Conservation (phyloP, 306 rosid genomes). For the Trichosanthes truncata region DNA sequence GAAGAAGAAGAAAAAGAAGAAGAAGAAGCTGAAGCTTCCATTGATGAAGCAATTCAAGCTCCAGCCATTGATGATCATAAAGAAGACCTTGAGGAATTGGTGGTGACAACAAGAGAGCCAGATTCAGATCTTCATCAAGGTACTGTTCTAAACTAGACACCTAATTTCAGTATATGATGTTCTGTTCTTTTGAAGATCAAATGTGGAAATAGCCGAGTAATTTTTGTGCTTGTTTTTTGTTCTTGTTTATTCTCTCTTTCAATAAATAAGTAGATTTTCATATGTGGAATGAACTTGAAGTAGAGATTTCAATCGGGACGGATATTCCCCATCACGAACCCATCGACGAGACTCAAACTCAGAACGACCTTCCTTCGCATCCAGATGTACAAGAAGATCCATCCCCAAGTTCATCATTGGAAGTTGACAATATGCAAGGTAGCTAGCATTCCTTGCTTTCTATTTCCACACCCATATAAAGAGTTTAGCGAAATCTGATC, state of each 20-base stretch:
- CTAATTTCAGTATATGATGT: not conserved
- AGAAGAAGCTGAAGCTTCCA: conserved; percentile 14
- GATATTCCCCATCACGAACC: conserved; percentile 82
- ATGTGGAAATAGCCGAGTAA: not conserved
- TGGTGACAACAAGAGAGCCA: conserved; percentile 21
- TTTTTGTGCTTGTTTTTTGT: not conserved
- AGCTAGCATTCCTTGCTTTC: conserved; percentile 6
- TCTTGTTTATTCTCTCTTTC: not conserved
- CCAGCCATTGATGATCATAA: conserved; percentile 17
- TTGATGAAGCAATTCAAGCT: conserved; percentile 26
- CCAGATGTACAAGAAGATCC: conserved; percentile 33
- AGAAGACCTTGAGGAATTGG: conserved; percentile 12
- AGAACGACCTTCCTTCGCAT: conserved; percentile 19
- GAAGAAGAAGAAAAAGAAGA: not conserved
- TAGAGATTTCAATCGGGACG: conserved; percentile 73
- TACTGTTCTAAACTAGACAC: conserved; percentile 4
- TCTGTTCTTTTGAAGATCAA: not conserved
- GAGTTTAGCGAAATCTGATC: not conserved
- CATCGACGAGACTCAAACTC: conserved; percentile 46
- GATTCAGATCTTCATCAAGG: conserved; percentile 43
- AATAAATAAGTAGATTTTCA: conserved; percentile 30
- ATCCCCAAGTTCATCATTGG: conserved; percentile 37
- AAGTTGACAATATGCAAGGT: conserved; percentile 35
- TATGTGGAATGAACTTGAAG: conserved; percentile 46
- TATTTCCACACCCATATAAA: not conserved